Conservation (phyloP, 2,329 filamentous ascomycete genomes). For the Stachybotrys elegans region DNA sequence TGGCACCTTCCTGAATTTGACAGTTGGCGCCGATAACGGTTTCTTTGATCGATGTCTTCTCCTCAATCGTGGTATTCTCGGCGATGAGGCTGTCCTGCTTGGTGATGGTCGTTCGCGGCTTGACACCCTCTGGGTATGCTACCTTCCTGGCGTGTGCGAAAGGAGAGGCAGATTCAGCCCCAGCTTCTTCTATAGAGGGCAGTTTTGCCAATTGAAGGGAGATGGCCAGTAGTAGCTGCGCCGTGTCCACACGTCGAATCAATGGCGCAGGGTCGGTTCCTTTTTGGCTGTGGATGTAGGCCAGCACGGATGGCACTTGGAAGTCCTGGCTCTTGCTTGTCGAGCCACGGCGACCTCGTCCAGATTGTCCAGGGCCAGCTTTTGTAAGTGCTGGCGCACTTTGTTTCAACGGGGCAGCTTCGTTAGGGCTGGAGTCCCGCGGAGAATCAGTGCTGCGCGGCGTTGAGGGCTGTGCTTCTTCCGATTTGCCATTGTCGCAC, state of each 20-base stretch:
- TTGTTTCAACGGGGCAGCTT: slow-evolving; percentile 2
- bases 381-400: too few relatives aligned
- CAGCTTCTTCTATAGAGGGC: slow-evolving; percentile 61
- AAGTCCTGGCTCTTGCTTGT: slow-evolving; percentile 11
- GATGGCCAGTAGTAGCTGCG: slow-evolving; percentile 72
- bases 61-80: slow-evolving; percentile 83
- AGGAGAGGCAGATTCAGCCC: slow-evolving; percentile 55
- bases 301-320: slow-evolving; percentile 66
- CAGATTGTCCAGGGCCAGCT: too few relatives aligned
- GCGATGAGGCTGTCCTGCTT: slow-evolving; percentile 77
- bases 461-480: slow-evolving; percentile 31
- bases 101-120: slow-evolving; percentile 75
- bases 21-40: slow-evolving; percentile 83
- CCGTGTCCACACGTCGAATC: slow-evolving; percentile 83
- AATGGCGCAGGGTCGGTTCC: slow-evolving; percentile 48
- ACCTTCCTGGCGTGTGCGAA: slow-evolving; percentile 78
- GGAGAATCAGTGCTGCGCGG: slow-evolving; percentile 22
- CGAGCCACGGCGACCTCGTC: too few relatives aligned
- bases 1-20: slow-evolving; percentile 79
- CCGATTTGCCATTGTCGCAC: slow-evolving; percentile 33
- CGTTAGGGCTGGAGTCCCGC: slow-evolving; percentile 15
- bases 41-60: slow-evolving; percentile 89
- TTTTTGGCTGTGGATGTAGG: slow-evolving; percentile 69
- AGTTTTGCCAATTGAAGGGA: slow-evolving; percentile 86
- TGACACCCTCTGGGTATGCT: slow-evolving; percentile 77